Base-by-base conservation (phyloP, 2,329 filamentous ascomycete genomes). In the Scedosporium dehoogii region DNA sequence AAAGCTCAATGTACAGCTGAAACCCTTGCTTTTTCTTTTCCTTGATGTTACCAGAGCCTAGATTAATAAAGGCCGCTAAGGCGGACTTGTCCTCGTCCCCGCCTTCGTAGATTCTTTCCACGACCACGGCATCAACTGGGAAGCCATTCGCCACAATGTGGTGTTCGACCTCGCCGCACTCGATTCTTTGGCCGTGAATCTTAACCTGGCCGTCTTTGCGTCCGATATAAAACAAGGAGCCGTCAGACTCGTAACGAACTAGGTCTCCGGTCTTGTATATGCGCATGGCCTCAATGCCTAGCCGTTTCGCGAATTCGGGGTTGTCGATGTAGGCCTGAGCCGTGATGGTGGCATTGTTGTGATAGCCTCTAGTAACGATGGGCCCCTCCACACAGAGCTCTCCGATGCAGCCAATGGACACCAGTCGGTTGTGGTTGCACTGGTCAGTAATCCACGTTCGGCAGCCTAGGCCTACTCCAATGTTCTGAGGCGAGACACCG, bases 181-280 rank as follows among this genome's bases (percentile, higher is more conserved):
- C 85, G 59, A 82, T 74, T 60, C 81, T 70, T 64, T 78, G 83
- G 27, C 85, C 85, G 29, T 78, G 75, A 16, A 85, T 69, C 68
- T 85, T 85, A 57, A 85, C 76, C 67, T 85, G 82, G 0, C 75
- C 75, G 65, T 85, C 82, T 65, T 80, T 81, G 25, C 82, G 73
- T 55, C 80, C 81, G 56, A 80, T 68, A 60, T 75, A 80, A 0
- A 73, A 66, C 10, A 81, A 67, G 27, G 69, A 67, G 2, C 75
- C 74, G 61, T 78, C 73, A 1, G 69, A 68, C 42, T 74, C 68
- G 33, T 78, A 77, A 56, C 69, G 69, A 6, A 70, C 78, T 9
- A 81, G 70, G 65, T 81, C 78, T 7, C 78, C 79, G 3, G 78
- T 79, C 61, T 74, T 74, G 66, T 79, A 81, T 7, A 75, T 63